These are phyloP conservation scores for Ogataea pini DNA, from an alignment of 805 yeast genomes.

Conservation along the genomic window DNA sequence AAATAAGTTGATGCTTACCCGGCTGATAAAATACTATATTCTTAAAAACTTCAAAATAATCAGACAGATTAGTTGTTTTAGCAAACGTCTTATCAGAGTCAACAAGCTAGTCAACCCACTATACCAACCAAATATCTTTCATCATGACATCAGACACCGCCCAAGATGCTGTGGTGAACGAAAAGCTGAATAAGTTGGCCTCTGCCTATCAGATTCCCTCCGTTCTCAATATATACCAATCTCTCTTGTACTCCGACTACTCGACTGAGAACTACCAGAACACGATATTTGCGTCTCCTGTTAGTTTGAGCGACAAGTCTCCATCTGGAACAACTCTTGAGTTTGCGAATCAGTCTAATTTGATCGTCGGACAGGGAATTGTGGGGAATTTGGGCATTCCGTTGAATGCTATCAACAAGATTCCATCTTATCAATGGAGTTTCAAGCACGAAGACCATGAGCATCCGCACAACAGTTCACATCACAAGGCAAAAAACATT, in stretches of 20 bases:
- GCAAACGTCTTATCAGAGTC: too few relatives aligned
- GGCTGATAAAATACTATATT: too few relatives aligned
- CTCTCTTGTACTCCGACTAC: conserved; percentile 23
- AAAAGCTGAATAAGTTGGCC: conserved; percentile 22
- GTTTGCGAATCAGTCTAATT: conserved; percentile 20
- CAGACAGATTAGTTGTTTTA: too few relatives aligned
- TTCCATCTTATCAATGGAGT: conserved; percentile 38
- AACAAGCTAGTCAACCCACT: too few relatives aligned
- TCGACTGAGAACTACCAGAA: conserved; percentile 25
- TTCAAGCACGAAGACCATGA: conserved; percentile 34
- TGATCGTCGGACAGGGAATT: conserved; percentile 39
- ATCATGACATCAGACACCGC: neutral
- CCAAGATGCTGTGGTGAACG: conserved; percentile 15
- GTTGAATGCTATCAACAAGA: conserved; percentile 31
- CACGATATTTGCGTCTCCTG: conserved; percentile 26
- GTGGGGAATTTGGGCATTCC: conserved; percentile 35
- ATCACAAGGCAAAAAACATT: conserved; percentile 29
- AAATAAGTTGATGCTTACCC: too few relatives aligned
- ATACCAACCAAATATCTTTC: too few relatives aligned
- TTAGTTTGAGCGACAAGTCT: conserved; percentile 23
- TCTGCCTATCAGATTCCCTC: conserved; percentile 26
- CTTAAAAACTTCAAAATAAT: too few relatives aligned
- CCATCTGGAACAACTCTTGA: conserved; percentile 20
- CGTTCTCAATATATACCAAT: conserved; percentile 17
- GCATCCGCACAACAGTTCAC: conserved; percentile 18